These are phyloP conservation scores for Leccinum broughii DNA, from an alignment of 768 basidiomycete genomes.

Conservation along the genomic window DNA sequence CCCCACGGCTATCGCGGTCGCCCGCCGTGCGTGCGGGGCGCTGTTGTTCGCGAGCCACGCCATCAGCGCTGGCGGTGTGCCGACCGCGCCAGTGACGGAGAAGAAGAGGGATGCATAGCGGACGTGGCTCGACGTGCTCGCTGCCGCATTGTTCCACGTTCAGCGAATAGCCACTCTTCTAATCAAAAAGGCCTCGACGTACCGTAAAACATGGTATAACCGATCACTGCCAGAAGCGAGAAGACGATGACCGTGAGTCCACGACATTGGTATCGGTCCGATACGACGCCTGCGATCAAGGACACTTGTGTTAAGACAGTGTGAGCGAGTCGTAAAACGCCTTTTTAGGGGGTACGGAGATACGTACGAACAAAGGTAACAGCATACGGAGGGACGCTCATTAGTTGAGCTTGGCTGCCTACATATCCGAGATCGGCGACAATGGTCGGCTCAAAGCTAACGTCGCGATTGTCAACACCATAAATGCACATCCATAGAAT, in stretches of 20 bases:
- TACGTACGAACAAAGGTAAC: slow-evolving; percentile 20
- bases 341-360: not conserved
- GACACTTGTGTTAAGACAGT: slow-evolving; percentile 29
- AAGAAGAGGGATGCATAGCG: not conserved
- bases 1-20: not conserved
- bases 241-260: slow-evolving; percentile 48
- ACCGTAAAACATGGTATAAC: slow-evolving; percentile 59
- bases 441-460: slow-evolving; percentile 73
- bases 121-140: not conserved
- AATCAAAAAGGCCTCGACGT: slow-evolving; percentile 10
- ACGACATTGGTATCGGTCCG: slow-evolving; percentile 54
- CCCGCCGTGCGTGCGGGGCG: not conserved
- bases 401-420: slow-evolving; percentile 42
- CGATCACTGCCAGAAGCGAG: slow-evolving; percentile 45
- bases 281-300: slow-evolving; percentile 44
- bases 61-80: not conserved
- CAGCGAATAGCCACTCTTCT: not conserved
- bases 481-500: slow-evolving; percentile 4
- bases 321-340: not conserved
- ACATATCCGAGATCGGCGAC: slow-evolving; percentile 61
- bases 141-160: not conserved
- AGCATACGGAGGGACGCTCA: slow-evolving; percentile 36
- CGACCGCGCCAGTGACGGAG: not conserved
- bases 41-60: not conserved
- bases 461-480: slow-evolving; percentile 35